Percentiles rank a stretch among this genome's conserved stretches.
Evolutionary conservation across 2,329 filamentous ascomycete species (phyloP).

Genomic region (Xylaria sp.): DNA sequence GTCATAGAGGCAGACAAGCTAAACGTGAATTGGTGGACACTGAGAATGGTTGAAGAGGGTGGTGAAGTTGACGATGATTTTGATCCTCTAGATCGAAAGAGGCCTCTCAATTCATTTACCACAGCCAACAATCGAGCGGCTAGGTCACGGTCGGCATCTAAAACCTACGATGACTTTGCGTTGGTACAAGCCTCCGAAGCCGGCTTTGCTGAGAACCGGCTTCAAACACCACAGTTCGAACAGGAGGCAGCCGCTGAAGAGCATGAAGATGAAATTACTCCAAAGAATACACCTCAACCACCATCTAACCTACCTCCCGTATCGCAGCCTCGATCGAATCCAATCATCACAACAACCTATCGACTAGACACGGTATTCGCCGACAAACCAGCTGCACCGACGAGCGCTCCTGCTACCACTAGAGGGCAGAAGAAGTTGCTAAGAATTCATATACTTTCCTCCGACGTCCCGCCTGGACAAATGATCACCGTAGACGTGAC

Average conservation of each 20-base stretch:
- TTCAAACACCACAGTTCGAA: slow-evolving; percentile 68
- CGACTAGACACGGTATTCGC: slow-evolving; percentile 59
- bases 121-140: slow-evolving; percentile 76
- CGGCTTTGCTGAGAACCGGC: slow-evolving; percentile 72
- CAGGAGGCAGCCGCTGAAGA: slow-evolving; percentile 50
- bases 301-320: slow-evolving; percentile 42
- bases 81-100: slow-evolving; percentile 75
- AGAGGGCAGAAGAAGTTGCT: slow-evolving; percentile 73
- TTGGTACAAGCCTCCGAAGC: slow-evolving; percentile 73
- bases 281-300: slow-evolving; percentile 56
- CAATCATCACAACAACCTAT: slow-evolving; percentile 66
- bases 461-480: slow-evolving; percentile 73
- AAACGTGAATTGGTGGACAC: slow-evolving; percentile 81
- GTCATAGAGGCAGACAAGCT: slow-evolving; percentile 67
- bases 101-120: slow-evolving; percentile 77
- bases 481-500: slow-evolving; percentile 77
- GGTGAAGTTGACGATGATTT: slow-evolving; percentile 88
- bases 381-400: slow-evolving; percentile 59
- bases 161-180: slow-evolving; percentile 82
- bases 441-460: slow-evolving; percentile 72
- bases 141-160: slow-evolving; percentile 69
- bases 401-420: slow-evolving; percentile 49
- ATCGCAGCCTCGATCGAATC: slow-evolving; percentile 56
- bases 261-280: slow-evolving; percentile 49
- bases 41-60: slow-evolving; percentile 83